Evolutionary conservation across 805 yeast genomes (phyloP), one percentile per base, ranked within the genome.

Genomic region (Saccharomycopsis oosterbeekiorum): DNA sequence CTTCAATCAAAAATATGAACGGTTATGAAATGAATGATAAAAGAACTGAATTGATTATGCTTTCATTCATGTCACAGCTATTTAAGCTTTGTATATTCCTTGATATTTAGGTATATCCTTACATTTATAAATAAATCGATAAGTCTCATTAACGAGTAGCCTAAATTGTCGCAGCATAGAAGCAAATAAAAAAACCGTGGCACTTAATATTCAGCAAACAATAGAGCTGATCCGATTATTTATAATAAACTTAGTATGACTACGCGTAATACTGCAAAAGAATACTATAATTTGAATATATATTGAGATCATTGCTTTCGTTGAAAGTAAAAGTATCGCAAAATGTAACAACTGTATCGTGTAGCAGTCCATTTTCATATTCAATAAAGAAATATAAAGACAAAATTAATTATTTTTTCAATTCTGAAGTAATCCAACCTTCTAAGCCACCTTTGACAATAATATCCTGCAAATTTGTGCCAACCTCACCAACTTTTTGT

Each of bases 391-490:
- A 37, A 37, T 12, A 37, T 12, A 11, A 37, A 10, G 9, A 14
- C 2, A 14, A 5, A 2, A 37, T 43, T 8, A 43, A 19, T 43
- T 11, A 43, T 43, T 47, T 21, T 43, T 42, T 42, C 54, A 86
- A 75, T 72, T 89, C 87, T 21, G 91, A 79, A 74, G 81, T 88
- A 62, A 94, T 97, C 99, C 99, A 94, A 51, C 96, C 96, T 80
- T 94, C 99, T 62, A 94, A 83, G 61, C 99, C 99, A 57, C 99
- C 99, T 73, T 90, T 86, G 65, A 93, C 92, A 66, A 94, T 94
- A 69, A 94, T 94, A 68, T 94, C 99, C 76, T 94, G 99, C 71
- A 94, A 80, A 73, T 92, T 92, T 60, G 91, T 84, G 66, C 99
- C 98, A 65, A 94, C 80, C 74, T 94, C 98, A 63, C 98, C 97